These are phyloP conservation scores for Acorus calamus DNA, from an alignment of 106 monocot species.

Conservation along the genomic window DNA sequence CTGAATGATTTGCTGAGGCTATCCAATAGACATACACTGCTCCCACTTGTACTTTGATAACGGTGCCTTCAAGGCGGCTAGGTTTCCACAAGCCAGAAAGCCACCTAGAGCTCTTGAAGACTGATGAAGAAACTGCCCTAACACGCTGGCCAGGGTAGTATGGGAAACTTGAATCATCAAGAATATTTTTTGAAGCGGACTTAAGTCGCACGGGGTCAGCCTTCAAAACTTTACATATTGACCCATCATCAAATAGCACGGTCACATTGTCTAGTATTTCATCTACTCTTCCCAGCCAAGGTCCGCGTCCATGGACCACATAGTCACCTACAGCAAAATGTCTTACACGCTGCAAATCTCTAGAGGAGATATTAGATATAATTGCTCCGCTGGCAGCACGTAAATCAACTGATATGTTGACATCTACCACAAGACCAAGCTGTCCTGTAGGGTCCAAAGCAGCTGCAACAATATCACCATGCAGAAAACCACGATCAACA, in stretches of 20 bases:
- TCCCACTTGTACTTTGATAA: constrained; percentile 67
- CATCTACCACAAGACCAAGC: constrained; percentile 79
- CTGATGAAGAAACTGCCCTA: constrained; percentile 64
- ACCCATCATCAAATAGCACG: constrained; percentile 88
- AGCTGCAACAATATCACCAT: constrained; percentile 80
- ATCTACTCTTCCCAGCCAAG: constrained; percentile 91
- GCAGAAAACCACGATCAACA: constrained; percentile 66
- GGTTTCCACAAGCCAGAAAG: constrained; percentile 85
- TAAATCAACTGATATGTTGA: constrained; percentile 62
- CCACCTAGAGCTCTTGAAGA: constrained; percentile 77
- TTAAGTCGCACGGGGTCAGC: constrained; percentile 73
- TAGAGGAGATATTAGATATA: constrained; percentile 49
- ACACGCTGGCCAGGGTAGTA: constrained; percentile 96
- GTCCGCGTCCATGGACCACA: constrained; percentile 55
- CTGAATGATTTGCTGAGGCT: constrained; percentile 55
- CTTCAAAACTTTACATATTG: constrained; percentile 81
- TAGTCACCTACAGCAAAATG: constrained; percentile 79
- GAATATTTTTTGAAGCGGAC: constrained; percentile 43
- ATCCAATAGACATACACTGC: constrained; percentile 89
- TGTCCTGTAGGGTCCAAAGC: constrained; percentile 75
- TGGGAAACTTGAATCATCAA: constrained; percentile 57
- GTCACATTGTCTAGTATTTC: constrained; percentile 95
- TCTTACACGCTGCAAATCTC: constrained; percentile 56
- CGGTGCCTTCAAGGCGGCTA: constrained; percentile 81
- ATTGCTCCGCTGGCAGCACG: constrained; percentile 33